Evolutionary conservation across 2,329 filamentous ascomycete species (phyloP), one percentile per base, ranked within the genome.

Genomic region (Gyromitra esculenta): DNA sequence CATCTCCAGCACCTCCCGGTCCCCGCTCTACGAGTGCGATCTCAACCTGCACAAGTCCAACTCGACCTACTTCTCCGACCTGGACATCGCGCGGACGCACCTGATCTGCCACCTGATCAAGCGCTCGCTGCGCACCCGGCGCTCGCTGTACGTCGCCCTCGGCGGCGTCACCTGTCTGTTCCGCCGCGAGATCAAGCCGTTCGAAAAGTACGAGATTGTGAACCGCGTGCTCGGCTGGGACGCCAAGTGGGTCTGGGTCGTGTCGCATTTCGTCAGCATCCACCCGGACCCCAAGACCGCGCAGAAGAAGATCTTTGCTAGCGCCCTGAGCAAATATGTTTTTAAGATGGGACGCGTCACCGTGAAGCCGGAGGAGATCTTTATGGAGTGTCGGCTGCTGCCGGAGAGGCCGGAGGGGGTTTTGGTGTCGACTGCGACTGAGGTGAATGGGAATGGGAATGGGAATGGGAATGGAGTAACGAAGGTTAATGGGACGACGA

Each of bases 41-140:
- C 93, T 94, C 85, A 95, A 96, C 85, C 82, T 93, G 56, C 92
- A 95, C 87, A 94, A 94, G 83, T 90, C 90, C 77, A 93, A 94
- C 85, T 89, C 88, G 80, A 97, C 94, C 39, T 97, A 96, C 85
- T 97, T 97, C 82, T 86, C 90, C 79, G 93, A 97, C 83, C 89
- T 96, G 79, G 94, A 97, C 84, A 88, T 95, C 76, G 89, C 91
- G 50, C 91, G 96, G 73, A 92, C 92, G 0, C 92, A 96, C 79
- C 88, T 96, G 7, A 89, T 96, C 68, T 91, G 90, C 63, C 89
- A 90, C 79, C 85, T 94, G 1, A 80, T 81, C 59, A 81, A 81
- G 60, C 77, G 76, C 39, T 80, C 80, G 0, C 76, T 81, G 21
- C 70, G 72, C 8, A 56, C 70, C 15, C 80, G 80, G 2, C 74